phyloP scores from a whole-genome alignment of 1,284 basidiomycete species.

The Ceraceosorus guamensis region DNA sequence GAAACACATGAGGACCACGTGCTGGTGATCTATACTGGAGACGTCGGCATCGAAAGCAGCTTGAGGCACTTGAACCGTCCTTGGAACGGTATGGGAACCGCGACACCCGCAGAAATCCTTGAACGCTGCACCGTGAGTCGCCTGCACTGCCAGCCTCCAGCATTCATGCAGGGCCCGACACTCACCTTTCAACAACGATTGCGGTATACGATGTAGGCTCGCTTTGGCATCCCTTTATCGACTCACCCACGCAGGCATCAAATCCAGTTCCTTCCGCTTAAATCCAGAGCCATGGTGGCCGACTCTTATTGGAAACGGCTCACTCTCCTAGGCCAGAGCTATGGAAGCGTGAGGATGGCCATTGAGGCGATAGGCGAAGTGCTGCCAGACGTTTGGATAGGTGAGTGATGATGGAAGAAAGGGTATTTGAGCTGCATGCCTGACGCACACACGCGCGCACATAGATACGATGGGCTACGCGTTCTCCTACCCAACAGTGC shows the following conservation, averaged over 20 bases:
- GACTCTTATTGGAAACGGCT: constrained; percentile 77
- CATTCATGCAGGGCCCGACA: not conserved
- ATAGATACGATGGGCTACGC: constrained; percentile 96
- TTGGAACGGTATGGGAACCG: constrained; percentile 1
- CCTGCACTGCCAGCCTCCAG: not conserved
- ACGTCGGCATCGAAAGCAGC: constrained; percentile 9
- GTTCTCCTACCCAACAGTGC: constrained; percentile 76
- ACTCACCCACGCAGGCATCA: constrained; percentile 39
- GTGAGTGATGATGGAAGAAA: constrained; percentile 51
- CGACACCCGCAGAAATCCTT: constrained; percentile 72
- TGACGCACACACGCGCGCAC: not conserved
- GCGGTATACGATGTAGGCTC: constrained; percentile 53
- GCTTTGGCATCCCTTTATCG: constrained; percentile 75
- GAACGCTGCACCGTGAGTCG: constrained; percentile 16
- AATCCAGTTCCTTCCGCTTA: constrained; percentile 71
- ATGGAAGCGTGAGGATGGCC: constrained; percentile 75
- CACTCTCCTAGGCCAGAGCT: constrained; percentile 81
- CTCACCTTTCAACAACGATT: not conserved
- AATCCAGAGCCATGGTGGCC: constrained; percentile 66
- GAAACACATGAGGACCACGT: constrained; percentile 63
- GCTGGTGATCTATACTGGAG: constrained; percentile 81
- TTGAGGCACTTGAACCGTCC: not conserved
- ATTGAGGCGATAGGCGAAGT: constrained; percentile 67
- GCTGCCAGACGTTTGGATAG: constrained; percentile 82
- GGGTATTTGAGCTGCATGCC: not conserved